These are phyloP conservation scores for Wickerhamiella azyma DNA, from an alignment of 805 yeast genomes.

Conservation along the genomic window DNA sequence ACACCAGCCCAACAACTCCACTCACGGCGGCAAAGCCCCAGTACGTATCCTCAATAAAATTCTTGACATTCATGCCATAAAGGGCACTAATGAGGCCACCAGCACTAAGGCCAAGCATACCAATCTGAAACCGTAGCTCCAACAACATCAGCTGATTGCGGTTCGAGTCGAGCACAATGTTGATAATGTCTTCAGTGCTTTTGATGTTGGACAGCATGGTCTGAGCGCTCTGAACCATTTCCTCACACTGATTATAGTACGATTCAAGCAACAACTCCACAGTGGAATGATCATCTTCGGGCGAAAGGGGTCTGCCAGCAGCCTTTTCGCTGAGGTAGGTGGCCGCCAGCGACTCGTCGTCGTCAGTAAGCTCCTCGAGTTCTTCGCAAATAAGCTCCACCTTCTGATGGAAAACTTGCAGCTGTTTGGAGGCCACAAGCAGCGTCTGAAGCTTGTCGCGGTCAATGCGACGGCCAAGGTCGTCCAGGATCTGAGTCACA, in stretches of 20 bases:
- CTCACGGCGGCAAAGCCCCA: slow-evolving; percentile 49
- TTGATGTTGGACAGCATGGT: slow-evolving; percentile 66
- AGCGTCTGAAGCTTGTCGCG: slow-evolving; percentile 63
- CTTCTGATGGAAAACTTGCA: slow-evolving; percentile 73
- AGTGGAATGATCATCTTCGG: slow-evolving; percentile 58
- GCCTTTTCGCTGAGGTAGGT: slow-evolving; percentile 59
- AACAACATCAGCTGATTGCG: slow-evolving; percentile 84
- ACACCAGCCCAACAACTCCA: slow-evolving; percentile 32
- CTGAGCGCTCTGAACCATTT: slow-evolving; percentile 81
- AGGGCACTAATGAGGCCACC: slow-evolving; percentile 71
- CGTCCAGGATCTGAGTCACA: slow-evolving; percentile 56
- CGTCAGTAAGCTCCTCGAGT: slow-evolving; percentile 71
- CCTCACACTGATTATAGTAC: slow-evolving; percentile 82
- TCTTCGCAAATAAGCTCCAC: slow-evolving; percentile 69
- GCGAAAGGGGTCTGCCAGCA: slow-evolving; percentile 31
- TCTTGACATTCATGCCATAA: slow-evolving; percentile 93
- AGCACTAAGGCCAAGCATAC: slow-evolving; percentile 67
- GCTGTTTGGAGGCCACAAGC: slow-evolving; percentile 70
- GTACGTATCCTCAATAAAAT: slow-evolving; percentile 72
- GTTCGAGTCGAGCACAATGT: slow-evolving; percentile 83
- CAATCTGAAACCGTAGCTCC: slow-evolving; percentile 71
- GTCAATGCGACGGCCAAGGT: slow-evolving; percentile 72
- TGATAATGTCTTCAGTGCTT: slow-evolving; percentile 90
- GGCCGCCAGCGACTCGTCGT: slow-evolving; percentile 75
- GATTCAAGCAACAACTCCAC: slow-evolving; percentile 83